A percentile compares a stretch with the other conserved stretches of the same genome.
Conservation (phyloP, 108 stramenopile species). For the Fistulifera solaris region DNA sequence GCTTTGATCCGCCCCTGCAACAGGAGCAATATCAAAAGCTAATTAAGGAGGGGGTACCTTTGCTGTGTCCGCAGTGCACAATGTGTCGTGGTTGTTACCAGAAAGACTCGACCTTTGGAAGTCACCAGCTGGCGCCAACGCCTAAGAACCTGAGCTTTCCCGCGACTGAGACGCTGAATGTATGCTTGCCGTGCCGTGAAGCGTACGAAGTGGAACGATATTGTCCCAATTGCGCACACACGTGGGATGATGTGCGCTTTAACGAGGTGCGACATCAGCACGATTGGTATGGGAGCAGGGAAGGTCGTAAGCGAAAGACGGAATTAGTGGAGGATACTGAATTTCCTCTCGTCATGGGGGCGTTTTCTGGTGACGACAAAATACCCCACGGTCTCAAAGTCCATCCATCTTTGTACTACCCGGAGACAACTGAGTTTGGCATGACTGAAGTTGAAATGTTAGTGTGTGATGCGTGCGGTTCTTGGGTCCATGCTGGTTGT, state of each 20-base stretch:
- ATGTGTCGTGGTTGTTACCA: conserved; percentile 49
- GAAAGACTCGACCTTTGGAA: conserved; percentile 42
- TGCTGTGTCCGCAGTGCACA: conserved; percentile 36
- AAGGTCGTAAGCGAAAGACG: conserved; percentile 36
- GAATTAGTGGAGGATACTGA: conserved; percentile 12
- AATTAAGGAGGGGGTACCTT: conserved; percentile 10
- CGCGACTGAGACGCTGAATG: conserved; percentile 17
- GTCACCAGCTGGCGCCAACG: conserved; percentile 11
- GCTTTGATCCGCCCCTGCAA: conserved; percentile 40
- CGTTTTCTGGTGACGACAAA: conserved; percentile 5
- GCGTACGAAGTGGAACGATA: conserved; percentile 34
- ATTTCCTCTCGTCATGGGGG: background rate
- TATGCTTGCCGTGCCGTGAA: conserved; percentile 44
- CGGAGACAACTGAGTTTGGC: conserved; percentile 50
- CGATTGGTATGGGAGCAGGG: conserved; percentile 8
- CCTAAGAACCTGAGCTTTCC: conserved; percentile 30
- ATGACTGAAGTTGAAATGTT: conserved; percentile 62
- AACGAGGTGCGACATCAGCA: conserved; percentile 37
- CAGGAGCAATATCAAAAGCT: conserved; percentile 24
- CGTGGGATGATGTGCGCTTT: conserved; percentile 49
- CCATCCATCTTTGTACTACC: conserved; percentile 39
- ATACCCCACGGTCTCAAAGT: conserved; percentile 29
- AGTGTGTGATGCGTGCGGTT: conserved; percentile 53
- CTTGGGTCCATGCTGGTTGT: conserved; percentile 79
- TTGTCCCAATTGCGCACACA: conserved; percentile 53